phyloP scores from a whole-genome alignment of 2,329 filamentous ascomycete species.

The Aspergillus flavus region DNA sequence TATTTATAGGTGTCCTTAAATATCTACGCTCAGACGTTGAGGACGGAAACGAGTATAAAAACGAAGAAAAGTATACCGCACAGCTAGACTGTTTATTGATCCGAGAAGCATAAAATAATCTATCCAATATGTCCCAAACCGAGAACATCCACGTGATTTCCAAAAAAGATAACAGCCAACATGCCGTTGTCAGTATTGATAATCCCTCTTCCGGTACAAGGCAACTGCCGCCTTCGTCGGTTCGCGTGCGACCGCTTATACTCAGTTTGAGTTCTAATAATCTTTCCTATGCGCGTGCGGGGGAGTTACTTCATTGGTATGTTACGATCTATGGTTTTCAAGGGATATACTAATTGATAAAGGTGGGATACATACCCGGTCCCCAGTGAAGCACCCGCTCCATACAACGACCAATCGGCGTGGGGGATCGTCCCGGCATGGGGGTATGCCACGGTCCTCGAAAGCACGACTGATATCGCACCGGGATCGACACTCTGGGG shows the following conservation, averaged over 20 bases:
- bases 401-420: constrained; percentile 35
- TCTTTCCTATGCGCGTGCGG: constrained; percentile 21
- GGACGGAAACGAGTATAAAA: too few relatives aligned
- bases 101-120: neutral
- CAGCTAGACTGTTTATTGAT: neutral
- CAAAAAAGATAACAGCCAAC: constrained; percentile 10
- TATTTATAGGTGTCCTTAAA: too few relatives aligned
- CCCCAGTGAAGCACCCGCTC: constrained; percentile 31
- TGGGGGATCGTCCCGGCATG: constrained; percentile 53
- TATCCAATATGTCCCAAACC: neutral
- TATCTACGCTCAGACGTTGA: too few relatives aligned
- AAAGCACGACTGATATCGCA: constrained; percentile 40
- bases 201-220: neutral
- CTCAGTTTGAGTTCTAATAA: constrained; percentile 20
- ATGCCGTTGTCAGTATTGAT: constrained; percentile 7
- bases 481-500: constrained; percentile 44
- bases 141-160: constrained; percentile 12
- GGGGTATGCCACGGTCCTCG: constrained; percentile 50
- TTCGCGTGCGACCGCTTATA: constrained; percentile 15
- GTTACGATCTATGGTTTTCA: neutral
- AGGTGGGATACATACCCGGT: constrained; percentile 50
- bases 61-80: too few relatives aligned
- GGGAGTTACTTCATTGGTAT: constrained; percentile 13
- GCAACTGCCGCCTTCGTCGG: constrained; percentile 12
- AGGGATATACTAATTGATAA: neutral